Percentiles rank a stretch among this genome's conserved stretches.
Conservation (phyloP, 305 asterid species). For the Euphrasia arctica region DNA sequence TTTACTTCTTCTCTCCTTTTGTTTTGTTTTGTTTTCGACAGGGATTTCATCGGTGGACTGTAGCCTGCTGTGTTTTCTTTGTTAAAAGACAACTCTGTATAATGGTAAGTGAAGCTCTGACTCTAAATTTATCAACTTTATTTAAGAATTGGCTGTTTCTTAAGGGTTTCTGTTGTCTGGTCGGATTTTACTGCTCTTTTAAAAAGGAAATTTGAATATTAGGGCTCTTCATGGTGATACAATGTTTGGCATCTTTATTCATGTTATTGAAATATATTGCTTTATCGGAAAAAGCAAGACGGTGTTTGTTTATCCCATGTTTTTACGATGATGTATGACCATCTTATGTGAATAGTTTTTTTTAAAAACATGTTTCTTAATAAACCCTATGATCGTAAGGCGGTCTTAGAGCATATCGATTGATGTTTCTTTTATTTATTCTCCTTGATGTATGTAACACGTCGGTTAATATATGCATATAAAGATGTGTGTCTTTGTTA, state of each 20-base stretch:
- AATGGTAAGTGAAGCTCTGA: constrained; percentile 36
- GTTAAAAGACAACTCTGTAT: constrained; percentile 12
- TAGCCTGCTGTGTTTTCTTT: constrained; percentile 17
- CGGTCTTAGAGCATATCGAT: too few species aligned
- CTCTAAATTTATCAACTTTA: constrained; percentile 14
- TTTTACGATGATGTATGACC: too few species aligned
- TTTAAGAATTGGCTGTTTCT: constrained; percentile 2
- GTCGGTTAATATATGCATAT: not conserved
- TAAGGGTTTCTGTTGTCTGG: constrained; percentile 20
- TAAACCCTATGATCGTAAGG: too few species aligned
- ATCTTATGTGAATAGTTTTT: not conserved
- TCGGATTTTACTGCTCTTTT: not conserved
- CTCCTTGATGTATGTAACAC: not conserved
- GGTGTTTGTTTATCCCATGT: too few species aligned
- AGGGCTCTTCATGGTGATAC: not conserved
- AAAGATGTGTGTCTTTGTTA: constrained; percentile 2
- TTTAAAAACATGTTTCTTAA: too few species aligned
- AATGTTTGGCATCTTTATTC: constrained; percentile 7
- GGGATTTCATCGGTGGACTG: constrained; percentile 28
- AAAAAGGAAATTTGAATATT: not conserved
- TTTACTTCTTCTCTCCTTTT: not conserved
- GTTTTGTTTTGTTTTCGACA: not conserved
- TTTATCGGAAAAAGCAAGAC: not conserved
- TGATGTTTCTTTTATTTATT: not conserved
- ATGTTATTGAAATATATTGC: constrained; percentile 1